Evolutionary conservation across 75 land plant genomes (phyloP).

Genomic region (Azolla pinnata): DNA sequence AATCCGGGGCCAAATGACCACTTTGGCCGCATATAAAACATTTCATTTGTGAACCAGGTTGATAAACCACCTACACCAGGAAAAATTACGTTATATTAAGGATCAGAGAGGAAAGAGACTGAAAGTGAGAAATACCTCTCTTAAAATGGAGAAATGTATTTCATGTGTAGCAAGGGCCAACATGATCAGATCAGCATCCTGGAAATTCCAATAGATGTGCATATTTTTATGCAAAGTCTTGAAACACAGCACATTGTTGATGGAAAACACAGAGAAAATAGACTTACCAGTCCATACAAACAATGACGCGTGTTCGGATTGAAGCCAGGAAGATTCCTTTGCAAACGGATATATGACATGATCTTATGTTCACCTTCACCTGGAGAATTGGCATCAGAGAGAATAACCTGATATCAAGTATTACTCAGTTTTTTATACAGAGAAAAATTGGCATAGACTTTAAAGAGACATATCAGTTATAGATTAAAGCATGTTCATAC

Average conservation of each 20-base stretch:
- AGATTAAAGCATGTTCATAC: slow-evolving; percentile 20
- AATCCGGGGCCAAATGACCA: slow-evolving; percentile 85
- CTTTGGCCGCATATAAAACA: slow-evolving; percentile 90
- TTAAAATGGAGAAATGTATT: slow-evolving; percentile 73
- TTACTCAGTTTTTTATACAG: no score
- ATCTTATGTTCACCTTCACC: slow-evolving; percentile 95
- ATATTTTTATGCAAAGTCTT: no score
- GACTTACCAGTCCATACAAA: slow-evolving; percentile 74
- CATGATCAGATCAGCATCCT: slow-evolving; percentile 99
- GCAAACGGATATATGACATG: slow-evolving; percentile 82
- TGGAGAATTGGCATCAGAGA: slow-evolving; percentile 91
- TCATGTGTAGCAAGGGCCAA: slow-evolving; percentile 95
- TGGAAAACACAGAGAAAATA: neutral
- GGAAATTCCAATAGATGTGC: neutral
- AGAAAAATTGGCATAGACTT: no score
- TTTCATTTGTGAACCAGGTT: slow-evolving; percentile 81
- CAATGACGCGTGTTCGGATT: slow-evolving; percentile 82
- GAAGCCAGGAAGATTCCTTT: slow-evolving; percentile 82
- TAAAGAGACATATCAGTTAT: no score
- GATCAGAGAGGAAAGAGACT: no score
- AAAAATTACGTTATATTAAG: no score
- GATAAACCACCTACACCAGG: slow-evolving; percentile 73
- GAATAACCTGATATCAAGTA: slow-evolving; percentile 51
- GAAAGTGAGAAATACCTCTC: slow-evolving; percentile 19
- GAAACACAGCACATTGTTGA: slow-evolving; percentile 4